Evolutionary conservation across 2,329 filamentous ascomycete genomes (phyloP), one percentile per base, ranked within the genome.

Genomic region (Stagonosporopsis chrysanthemi): DNA sequence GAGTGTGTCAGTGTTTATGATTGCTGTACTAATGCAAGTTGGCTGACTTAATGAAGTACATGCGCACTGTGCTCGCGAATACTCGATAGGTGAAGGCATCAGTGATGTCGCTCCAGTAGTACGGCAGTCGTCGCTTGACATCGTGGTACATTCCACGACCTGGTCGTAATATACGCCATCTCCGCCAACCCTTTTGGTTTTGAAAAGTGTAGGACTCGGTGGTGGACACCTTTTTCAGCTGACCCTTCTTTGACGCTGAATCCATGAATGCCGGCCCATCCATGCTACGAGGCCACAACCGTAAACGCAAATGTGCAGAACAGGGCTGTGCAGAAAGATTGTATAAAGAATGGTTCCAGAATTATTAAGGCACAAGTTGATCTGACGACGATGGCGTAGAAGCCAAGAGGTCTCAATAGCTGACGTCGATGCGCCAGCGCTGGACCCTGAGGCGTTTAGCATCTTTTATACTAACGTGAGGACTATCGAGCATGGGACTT

Each of bases 81-180:
- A 80, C 82, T 15, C 83, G 76, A 63, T 86, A 86, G 5, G 80
- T 83, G 60, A 80, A 80, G 5, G 82, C 83, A 70, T 86, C 84
- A 2, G 65, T 75, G 40, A 85, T 81, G 62, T 86, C 84, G 63
- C 79, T 83, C 78, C 78, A 80, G 69, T 86, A 86, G 67, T 81
- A 85, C 11, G 81, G 83, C n/a, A 82, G 66, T 38, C 83, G 75
- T 51, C 83, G 73, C 55, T 78, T 77, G 28, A 85, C 72, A 68
- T 85, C 83, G 64, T 83, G 78, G 63, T 82, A 83, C 78, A 86
- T 85, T 55, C 83, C 83, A 22, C 80, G 74, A 41, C 80, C 78
- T 7, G 81, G 81, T 29, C 75, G 76, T 5, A 83, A 61, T 17
- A 76, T 61, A 8, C 80, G 74, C 65, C 76, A 76, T 56, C 65